These are phyloP conservation scores for Moniliophthora roreri DNA, from an alignment of 1,284 basidiomycete species.

Conservation along the genomic window DNA sequence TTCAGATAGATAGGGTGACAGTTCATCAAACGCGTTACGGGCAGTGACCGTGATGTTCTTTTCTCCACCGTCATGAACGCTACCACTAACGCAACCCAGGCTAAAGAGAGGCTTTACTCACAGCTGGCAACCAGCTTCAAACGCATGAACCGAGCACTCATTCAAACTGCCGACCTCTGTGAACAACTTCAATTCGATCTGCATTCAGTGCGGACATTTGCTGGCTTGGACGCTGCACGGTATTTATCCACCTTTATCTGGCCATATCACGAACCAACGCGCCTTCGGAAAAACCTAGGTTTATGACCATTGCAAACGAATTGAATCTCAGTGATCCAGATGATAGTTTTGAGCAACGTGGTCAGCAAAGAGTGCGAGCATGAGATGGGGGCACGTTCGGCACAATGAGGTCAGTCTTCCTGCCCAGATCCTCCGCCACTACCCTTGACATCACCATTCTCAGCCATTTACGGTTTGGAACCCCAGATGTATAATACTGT, in stretches of 20 bases:
- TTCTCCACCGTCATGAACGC: slow-evolving; percentile 12
- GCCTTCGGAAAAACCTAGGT: not conserved
- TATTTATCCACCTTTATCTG: slow-evolving; percentile 23
- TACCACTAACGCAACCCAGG: slow-evolving; percentile 62
- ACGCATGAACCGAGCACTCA: slow-evolving; percentile 59
- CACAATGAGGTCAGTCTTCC: too few species aligned
- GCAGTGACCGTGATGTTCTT: too few species aligned
- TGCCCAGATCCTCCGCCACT: too few species aligned
- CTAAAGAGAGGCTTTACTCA: slow-evolving; percentile 70
- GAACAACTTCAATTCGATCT: slow-evolving; percentile 69
- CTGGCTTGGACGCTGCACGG: slow-evolving; percentile 73
- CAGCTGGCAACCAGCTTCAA: slow-evolving; percentile 64
- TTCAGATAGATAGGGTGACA: too few species aligned
- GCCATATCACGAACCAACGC: not conserved
- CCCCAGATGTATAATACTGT: too few species aligned
- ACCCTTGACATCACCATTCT: too few species aligned
- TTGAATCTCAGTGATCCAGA: slow-evolving; percentile 12
- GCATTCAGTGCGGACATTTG: slow-evolving; percentile 69
- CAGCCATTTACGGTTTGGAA: too few species aligned
- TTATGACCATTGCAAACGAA: slow-evolving; percentile 12
- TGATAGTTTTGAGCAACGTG: not conserved
- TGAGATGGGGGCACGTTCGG: not conserved
- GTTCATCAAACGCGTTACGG: too few species aligned
- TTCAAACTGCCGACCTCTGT: slow-evolving; percentile 68
- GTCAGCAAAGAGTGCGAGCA: not conserved